Percentiles rank a stretch among this genome's conserved stretches.
Evolutionary conservation across 805 yeast species (phyloP).

Genomic region (Myxozyma melibiosi): DNA sequence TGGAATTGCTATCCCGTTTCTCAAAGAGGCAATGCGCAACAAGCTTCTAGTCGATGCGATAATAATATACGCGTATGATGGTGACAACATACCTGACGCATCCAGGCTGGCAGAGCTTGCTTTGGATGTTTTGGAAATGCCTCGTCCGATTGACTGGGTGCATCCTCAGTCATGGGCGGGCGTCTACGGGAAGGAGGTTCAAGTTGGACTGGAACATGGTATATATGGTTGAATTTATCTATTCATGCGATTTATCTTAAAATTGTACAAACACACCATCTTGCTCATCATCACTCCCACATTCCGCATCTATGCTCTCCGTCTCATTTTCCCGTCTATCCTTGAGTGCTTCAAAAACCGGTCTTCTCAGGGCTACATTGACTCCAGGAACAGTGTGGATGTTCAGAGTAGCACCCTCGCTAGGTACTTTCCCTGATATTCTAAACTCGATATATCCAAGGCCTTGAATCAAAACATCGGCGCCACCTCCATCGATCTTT

Average conservation of each 20-base stretch:
- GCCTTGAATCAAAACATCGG: slow-evolving; percentile 39
- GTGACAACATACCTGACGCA: slow-evolving; percentile 83
- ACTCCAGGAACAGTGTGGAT: slow-evolving; percentile 37
- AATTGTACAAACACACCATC: neutral
- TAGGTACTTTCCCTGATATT: slow-evolving; percentile 39
- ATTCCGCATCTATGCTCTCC: neutral
- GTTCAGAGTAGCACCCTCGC: slow-evolving; percentile 34
- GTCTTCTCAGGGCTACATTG: slow-evolving; percentile 35
- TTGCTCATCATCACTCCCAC: neutral
- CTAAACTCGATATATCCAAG: slow-evolving; percentile 42
- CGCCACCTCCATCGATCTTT: slow-evolving; percentile 31
- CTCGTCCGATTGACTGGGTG: slow-evolving; percentile 42
- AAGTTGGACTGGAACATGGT: slow-evolving; percentile 75
- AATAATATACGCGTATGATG: slow-evolving; percentile 78
- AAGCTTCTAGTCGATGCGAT: slow-evolving; percentile 43
- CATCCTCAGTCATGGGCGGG: slow-evolving; percentile 83
- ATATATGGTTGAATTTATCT: slow-evolving; percentile 56
- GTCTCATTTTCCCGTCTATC: neutral
- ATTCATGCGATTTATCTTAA: neutral
- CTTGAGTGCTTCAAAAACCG: slow-evolving; percentile 18
- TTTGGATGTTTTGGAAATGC: slow-evolving; percentile 38
- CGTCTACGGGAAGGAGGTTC: slow-evolving; percentile 75
- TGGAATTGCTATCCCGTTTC: slow-evolving; percentile 40
- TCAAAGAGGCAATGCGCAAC: slow-evolving; percentile 16
- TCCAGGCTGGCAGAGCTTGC: slow-evolving; percentile 50